phyloP scores from a whole-genome alignment of 495 filamentous ascomycete genomes.

The Penicillium steckii region DNA sequence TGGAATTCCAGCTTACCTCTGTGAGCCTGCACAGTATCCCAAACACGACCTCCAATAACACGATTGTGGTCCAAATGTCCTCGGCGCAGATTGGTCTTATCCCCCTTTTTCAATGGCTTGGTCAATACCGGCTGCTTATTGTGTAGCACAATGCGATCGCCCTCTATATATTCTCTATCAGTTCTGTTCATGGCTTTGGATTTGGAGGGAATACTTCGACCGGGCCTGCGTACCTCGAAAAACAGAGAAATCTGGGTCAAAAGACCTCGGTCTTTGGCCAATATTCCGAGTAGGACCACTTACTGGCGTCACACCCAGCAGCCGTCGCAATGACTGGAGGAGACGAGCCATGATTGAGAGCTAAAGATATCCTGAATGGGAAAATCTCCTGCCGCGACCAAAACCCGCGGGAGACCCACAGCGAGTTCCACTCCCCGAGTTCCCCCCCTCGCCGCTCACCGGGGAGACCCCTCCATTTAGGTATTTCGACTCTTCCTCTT shows the following conservation, averaged over 20 bases:
- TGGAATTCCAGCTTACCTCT: slow-evolving; percentile 33
- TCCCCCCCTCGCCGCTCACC: slow-evolving; percentile 15
- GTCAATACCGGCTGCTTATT: slow-evolving; percentile 50
- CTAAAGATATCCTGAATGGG: slow-evolving; percentile 11
- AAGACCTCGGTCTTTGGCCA: slow-evolving; percentile 22
- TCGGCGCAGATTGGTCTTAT: slow-evolving; percentile 44
- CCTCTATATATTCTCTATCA: slow-evolving; percentile 40
- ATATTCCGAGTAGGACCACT: slow-evolving; percentile 11
- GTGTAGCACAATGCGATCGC: slow-evolving; percentile 57
- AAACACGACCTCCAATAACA: slow-evolving; percentile 61
- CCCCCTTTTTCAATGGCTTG: slow-evolving; percentile 45
- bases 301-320: slow-evolving; percentile 27
- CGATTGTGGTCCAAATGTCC: slow-evolving; percentile 56
- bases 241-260: slow-evolving; percentile 42
- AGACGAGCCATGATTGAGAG: slow-evolving; percentile 39
- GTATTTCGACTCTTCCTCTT: background rate
- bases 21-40: slow-evolving; percentile 53
- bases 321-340: slow-evolving; percentile 34
- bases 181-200: background rate
- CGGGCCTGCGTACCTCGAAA: slow-evolving; percentile 32
- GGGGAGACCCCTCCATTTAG: slow-evolving; percentile 11
- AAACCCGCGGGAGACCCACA: slow-evolving; percentile 14
- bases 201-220: background rate
- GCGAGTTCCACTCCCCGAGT: slow-evolving; percentile 14
- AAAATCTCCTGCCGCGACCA: slow-evolving; percentile 14